These are phyloP conservation scores for Pythium coloratum DNA, from an alignment of 352 stramenopile genomes.

Conservation along the genomic window DNA sequence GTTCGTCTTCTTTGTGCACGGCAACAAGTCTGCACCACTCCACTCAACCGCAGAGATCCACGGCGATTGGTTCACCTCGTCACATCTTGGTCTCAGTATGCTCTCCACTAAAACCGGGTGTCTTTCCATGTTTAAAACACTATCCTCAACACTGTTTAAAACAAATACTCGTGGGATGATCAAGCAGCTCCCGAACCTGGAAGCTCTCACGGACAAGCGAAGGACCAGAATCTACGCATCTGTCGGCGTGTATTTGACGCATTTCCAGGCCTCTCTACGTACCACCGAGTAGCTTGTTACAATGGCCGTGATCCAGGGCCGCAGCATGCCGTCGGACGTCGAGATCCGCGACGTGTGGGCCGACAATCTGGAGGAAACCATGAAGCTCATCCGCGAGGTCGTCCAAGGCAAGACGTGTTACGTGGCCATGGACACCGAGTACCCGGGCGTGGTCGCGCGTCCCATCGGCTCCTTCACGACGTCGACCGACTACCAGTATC, in stretches of 20 bases:
- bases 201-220: slow-evolving; percentile 2
- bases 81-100: slow-evolving; percentile 10
- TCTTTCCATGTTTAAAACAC: background rate
- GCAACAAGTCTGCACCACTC: slow-evolving; percentile 2
- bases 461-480: slow-evolving; percentile 95
- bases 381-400: slow-evolving; percentile 95
- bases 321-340: slow-evolving; percentile 69
- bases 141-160: background rate
- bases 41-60: slow-evolving; percentile 3
- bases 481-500: slow-evolving; percentile 98
- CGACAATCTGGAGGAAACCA: slow-evolving; percentile 93
- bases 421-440: slow-evolving; percentile 99
- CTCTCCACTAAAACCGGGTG: background rate
- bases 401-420: slow-evolving; percentile 96
- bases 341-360: slow-evolving; percentile 96
- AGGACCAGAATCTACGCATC: background rate
- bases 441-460: slow-evolving; percentile 97
- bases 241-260: slow-evolving; percentile 12
- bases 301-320: slow-evolving; percentile 33
- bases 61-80: background rate
- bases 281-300: background rate
- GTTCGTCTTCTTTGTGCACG: slow-evolving; percentile 3
- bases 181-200: background rate
- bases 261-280: slow-evolving; percentile 2
- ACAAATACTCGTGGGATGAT: background rate